These are phyloP conservation scores for Oleoguttula mirabilis DNA, from an alignment of 495 filamentous ascomycete species.

Conservation along the genomic window DNA sequence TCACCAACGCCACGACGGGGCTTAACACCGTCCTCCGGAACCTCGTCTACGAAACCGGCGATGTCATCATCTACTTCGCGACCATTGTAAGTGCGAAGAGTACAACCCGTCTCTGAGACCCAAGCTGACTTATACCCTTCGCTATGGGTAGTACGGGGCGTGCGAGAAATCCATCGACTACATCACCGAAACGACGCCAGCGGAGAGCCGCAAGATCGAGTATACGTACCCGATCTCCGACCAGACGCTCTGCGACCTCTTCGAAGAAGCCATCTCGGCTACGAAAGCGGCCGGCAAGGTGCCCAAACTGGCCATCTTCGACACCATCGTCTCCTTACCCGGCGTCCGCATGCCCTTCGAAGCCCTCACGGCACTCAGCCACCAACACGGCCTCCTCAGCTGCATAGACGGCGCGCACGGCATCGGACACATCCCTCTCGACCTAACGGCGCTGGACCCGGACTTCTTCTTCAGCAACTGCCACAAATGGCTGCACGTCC, in stretches of 20 bases:
- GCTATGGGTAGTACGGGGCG: no score
- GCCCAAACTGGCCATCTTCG: constrained; percentile 57
- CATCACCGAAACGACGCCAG: constrained; percentile 46
- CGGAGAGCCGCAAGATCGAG: constrained; percentile 32
- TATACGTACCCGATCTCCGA: constrained; percentile 49
- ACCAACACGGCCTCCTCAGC: constrained; percentile 48
- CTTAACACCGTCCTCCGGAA: constrained; percentile 72
- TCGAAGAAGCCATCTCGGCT: constrained; percentile 6
- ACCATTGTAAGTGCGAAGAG: no score
- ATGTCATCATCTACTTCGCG: constrained; percentile 42
- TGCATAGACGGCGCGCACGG: constrained; percentile 75
- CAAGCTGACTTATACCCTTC: no score
- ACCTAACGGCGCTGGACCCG: constrained; percentile 50
- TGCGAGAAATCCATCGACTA: constrained; percentile 61
- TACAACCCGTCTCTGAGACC: no score
- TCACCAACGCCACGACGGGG: constrained; percentile 71
- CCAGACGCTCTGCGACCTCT: constrained; percentile 35
- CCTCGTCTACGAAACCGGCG: constrained; percentile 38
- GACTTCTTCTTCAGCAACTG: constrained; percentile 79
- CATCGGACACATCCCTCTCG: constrained; percentile 60
- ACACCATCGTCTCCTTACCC: constrained; percentile 62
- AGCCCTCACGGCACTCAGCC: constrained; percentile 46
- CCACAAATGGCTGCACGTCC: constrained; percentile 87
- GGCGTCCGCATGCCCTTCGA: constrained; percentile 74
- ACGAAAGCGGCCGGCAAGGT: constrained; percentile 14